phyloP scores from a whole-genome alignment of 2,329 filamentous ascomycete species.

The Fusarium piperis region DNA sequence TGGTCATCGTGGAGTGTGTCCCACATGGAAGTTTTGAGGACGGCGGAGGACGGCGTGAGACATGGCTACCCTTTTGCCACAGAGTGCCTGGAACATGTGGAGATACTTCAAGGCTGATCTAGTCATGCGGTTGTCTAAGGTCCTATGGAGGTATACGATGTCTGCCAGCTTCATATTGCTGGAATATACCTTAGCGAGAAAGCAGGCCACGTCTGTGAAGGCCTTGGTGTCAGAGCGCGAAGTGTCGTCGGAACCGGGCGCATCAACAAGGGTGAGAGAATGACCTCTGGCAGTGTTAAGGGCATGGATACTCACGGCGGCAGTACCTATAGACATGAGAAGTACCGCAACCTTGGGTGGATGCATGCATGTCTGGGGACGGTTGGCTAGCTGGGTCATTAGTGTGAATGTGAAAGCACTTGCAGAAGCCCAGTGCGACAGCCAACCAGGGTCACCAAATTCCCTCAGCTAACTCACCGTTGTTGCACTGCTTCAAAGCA shows the following conservation, averaged over 20 bases:
- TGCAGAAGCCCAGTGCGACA: not conserved
- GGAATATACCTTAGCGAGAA: not conserved
- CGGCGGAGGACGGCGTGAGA: not conserved
- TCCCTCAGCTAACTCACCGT: not conserved
- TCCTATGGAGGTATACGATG: not conserved
- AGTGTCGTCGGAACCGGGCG: not conserved
- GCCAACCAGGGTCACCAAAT: not conserved
- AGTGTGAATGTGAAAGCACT: not conserved
- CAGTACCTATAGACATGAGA: not conserved
- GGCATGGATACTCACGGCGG: not conserved
- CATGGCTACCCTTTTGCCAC: not conserved
- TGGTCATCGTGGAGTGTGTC: not conserved
- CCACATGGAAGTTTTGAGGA: not conserved
- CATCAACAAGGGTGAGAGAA: not conserved
- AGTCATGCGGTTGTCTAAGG: not conserved
- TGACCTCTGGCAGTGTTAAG: not conserved
- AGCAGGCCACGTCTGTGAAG: not conserved
- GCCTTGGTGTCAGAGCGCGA: not conserved
- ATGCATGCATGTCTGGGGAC: not conserved
- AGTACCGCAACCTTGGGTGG: not conserved
- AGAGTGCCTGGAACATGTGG: not conserved
- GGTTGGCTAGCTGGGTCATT: not conserved
- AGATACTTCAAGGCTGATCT: not conserved
- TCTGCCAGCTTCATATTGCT: not conserved
- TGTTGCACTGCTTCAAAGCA: not conserved